These are phyloP conservation scores for Pichia sp. DNA, from an alignment of 1,139 yeast genomes.

Conservation along the genomic window DNA sequence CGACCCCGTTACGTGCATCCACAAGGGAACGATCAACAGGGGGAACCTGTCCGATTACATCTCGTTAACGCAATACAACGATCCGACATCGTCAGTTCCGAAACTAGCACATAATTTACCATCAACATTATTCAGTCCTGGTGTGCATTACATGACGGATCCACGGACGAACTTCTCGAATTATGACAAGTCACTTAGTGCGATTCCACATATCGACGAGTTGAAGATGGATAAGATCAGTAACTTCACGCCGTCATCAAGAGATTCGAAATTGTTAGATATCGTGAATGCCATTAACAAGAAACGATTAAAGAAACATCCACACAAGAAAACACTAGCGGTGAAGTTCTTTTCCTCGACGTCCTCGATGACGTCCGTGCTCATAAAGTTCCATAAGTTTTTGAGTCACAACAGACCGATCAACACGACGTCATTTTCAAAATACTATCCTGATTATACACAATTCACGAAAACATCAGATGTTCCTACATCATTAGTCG, in stretches of 20 bases:
- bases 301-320: conserved; percentile 17
- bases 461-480: conserved; percentile 36
- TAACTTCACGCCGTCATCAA: conserved; percentile 64
- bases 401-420: conserved; percentile 62
- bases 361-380: conserved; percentile 77
- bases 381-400: conserved; percentile 70
- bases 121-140: conserved; percentile 74
- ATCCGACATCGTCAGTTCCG: conserved; percentile 35
- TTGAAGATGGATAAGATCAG: conserved; percentile 59
- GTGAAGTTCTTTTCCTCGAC: conserved; percentile 72
- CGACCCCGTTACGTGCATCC: conserved; percentile 4
- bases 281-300: conserved; percentile 41
- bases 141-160: conserved; percentile 78
- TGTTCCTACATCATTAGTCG: conserved; percentile 43
- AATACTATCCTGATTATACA: conserved; percentile 36
- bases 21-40: neutral
- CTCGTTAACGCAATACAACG: conserved; percentile 20
- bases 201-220: conserved; percentile 64
- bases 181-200: conserved; percentile 60
- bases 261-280: conserved; percentile 55
- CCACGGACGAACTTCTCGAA: conserved; percentile 72
- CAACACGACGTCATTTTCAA: conserved; percentile 43
- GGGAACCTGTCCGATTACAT: conserved; percentile 17
- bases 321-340: conserved; percentile 13
- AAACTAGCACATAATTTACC: conserved; percentile 62